Conservation (phyloP, 2,329 filamentous ascomycete genomes). For the Dactylellina haptotyla region DNA sequence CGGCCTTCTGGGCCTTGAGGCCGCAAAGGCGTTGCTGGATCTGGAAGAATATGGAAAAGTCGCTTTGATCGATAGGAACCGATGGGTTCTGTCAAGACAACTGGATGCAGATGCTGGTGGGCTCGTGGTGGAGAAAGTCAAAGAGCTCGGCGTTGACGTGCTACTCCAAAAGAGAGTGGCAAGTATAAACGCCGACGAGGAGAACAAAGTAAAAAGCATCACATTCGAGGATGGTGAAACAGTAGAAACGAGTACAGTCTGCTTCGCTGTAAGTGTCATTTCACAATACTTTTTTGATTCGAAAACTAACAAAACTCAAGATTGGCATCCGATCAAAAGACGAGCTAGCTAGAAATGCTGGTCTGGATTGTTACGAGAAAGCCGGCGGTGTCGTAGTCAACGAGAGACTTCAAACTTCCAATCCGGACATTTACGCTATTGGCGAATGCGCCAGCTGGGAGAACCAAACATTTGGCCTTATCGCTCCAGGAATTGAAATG, state of each 20-base stretch:
- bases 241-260: slow-evolving; percentile 81
- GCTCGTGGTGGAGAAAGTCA: slow-evolving; percentile 84
- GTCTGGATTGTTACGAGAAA: slow-evolving; percentile 76
- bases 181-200: slow-evolving; percentile 73
- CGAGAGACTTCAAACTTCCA: slow-evolving; percentile 73
- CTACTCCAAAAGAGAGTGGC: slow-evolving; percentile 79
- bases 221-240: slow-evolving; percentile 82
- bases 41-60: slow-evolving; percentile 78
- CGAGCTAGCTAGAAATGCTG: slow-evolving; percentile 75
- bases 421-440: slow-evolving; percentile 81
- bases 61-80: slow-evolving; percentile 81
- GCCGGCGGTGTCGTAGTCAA: slow-evolving; percentile 80
- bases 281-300: not conserved
- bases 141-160: slow-evolving; percentile 80
- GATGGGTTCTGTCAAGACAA: slow-evolving; percentile 84
- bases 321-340: slow-evolving; percentile 86
- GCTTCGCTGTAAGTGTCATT: slow-evolving; percentile 77
- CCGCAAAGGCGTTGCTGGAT: slow-evolving; percentile 91
- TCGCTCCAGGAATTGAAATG: slow-evolving; percentile 91
- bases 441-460: slow-evolving; percentile 93
- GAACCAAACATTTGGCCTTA: slow-evolving; percentile 85
- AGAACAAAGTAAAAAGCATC: slow-evolving; percentile 76
- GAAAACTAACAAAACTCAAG: slow-evolving; percentile 57
- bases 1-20: slow-evolving; percentile 84
- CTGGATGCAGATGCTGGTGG: slow-evolving; percentile 81